Evolutionary conservation across 345 rosid genomes (phyloP).

Genomic region (Eutrema heterophyllum): DNA sequence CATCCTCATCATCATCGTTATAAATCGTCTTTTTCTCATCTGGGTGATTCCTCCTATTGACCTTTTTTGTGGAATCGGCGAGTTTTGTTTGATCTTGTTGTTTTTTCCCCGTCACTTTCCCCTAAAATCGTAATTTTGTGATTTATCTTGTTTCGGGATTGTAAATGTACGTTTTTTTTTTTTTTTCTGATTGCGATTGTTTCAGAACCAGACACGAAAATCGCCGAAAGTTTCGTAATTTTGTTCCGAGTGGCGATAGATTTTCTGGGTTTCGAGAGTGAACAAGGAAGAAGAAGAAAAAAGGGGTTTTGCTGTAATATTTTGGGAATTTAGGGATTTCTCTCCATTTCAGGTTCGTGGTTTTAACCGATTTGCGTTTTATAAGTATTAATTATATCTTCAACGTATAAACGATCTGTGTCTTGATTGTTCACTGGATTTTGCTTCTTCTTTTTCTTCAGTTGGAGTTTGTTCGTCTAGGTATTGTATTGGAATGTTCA

Average conservation of each 20-base stretch:
- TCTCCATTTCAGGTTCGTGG: slow-evolving; percentile 20
- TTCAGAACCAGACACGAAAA: background rate
- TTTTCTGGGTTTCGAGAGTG: slow-evolving; percentile 1
- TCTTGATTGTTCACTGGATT: background rate
- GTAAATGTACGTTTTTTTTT: background rate
- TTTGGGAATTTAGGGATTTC: slow-evolving; percentile 18
- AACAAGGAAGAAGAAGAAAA: slow-evolving; percentile 13
- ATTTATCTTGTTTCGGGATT: slow-evolving; percentile 10
- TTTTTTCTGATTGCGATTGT: slow-evolving; percentile 1
- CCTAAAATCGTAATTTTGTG: slow-evolving; percentile 1
- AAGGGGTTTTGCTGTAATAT: slow-evolving; percentile 17
- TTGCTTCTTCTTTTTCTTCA: background rate
- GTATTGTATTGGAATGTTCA: slow-evolving; percentile 2
- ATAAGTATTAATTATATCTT: background rate
- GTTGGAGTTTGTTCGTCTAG: background rate
- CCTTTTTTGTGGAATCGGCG: slow-evolving; percentile 13
- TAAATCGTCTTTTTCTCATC: background rate
- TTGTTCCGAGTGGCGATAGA: background rate
- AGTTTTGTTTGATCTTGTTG: slow-evolving; percentile 13
- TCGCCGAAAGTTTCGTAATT: slow-evolving; percentile 26
- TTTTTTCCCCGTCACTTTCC: background rate
- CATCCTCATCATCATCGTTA: background rate
- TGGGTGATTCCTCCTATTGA: slow-evolving; percentile 3
- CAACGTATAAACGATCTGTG: background rate
- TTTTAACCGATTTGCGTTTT: background rate